These are phyloP conservation scores for Lentinus tigrinus DNA, from an alignment of 768 basidiomycete species.

Conservation along the genomic window DNA sequence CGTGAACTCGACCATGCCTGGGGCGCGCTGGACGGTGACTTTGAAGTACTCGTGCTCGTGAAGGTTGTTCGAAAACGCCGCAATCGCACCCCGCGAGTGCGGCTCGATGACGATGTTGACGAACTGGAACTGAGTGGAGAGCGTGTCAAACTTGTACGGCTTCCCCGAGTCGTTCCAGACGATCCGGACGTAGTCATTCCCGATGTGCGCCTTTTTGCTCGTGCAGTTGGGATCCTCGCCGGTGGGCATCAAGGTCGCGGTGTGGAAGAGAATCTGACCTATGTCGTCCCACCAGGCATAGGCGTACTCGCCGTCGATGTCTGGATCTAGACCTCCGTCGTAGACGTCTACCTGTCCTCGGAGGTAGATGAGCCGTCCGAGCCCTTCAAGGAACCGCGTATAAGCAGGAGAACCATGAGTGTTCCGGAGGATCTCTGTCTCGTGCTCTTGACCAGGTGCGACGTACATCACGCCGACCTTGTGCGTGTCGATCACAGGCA, in stretches of 20 bases:
- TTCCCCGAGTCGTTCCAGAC: slow-evolving; percentile 97
- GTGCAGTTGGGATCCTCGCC: slow-evolving; percentile 67
- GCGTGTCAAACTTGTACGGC: slow-evolving; percentile 87
- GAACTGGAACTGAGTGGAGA: slow-evolving; percentile 92
- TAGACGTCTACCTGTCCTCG: slow-evolving; percentile 91
- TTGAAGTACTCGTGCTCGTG: slow-evolving; percentile 97
- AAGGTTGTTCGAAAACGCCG: slow-evolving; percentile 78
- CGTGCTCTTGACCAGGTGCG: slow-evolving; percentile 83
- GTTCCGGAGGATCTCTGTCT: slow-evolving; percentile 85
- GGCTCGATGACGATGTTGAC: slow-evolving; percentile 97
- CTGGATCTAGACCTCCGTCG: slow-evolving; percentile 86
- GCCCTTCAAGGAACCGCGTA: slow-evolving; percentile 86
- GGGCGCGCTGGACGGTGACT: slow-evolving; percentile 83
- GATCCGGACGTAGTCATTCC: slow-evolving; percentile 95
- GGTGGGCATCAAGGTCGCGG: slow-evolving; percentile 96
- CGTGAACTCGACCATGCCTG: slow-evolving; percentile 91
- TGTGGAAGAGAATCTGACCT: slow-evolving; percentile 91
- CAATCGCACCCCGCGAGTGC: slow-evolving; percentile 79
- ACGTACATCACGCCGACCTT: slow-evolving; percentile 97
- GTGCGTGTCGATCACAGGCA: slow-evolving; percentile 95
- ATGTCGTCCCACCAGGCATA: slow-evolving; percentile 99
- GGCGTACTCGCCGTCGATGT: slow-evolving; percentile 93
- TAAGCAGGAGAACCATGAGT: slow-evolving; percentile 93
- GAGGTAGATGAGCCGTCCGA: slow-evolving; percentile 85
- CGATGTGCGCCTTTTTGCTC: slow-evolving; percentile 93